Conservation (phyloP, 139 green algal species). For the Chlamydomonas schloesseri region DNA sequence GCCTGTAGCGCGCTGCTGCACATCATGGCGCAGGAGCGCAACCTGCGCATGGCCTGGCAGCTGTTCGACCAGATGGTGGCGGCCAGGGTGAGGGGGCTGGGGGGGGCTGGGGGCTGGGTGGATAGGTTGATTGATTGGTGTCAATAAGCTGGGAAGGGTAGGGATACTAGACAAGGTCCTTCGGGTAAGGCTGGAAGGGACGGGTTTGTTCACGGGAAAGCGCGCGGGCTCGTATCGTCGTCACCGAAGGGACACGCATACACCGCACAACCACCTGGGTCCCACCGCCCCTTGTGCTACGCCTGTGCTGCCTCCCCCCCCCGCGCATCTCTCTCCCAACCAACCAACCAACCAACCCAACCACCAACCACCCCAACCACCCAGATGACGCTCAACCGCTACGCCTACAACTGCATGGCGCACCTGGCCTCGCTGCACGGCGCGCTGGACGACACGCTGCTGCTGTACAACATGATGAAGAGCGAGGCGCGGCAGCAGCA, state of each 20-base stretch:
- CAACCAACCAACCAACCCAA: too few species aligned
- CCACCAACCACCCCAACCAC: neutral
- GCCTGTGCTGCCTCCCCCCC: too few species aligned
- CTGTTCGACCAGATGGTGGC: constrained; percentile 33
- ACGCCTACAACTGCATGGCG: constrained; percentile 59
- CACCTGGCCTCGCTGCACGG: constrained; percentile 58
- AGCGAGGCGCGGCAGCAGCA: neutral
- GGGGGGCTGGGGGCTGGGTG: neutral
- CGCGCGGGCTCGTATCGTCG: too few species aligned
- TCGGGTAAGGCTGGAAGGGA: too few species aligned
- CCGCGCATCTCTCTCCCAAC: too few species aligned
- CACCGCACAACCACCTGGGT: too few species aligned
- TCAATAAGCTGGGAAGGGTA: too few species aligned
- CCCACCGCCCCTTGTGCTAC: too few species aligned
- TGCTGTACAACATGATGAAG: constrained; percentile 55
- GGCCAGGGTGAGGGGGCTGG: neutral
- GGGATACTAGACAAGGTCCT: too few species aligned
- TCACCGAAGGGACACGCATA: too few species aligned
- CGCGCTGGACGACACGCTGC: constrained; percentile 48
- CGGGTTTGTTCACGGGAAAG: too few species aligned
- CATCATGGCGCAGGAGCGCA: constrained; percentile 6
- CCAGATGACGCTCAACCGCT: constrained; percentile 59
- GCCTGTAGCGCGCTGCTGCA: constrained; percentile 50
- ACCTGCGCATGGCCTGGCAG: constrained; percentile 37
- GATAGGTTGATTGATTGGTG: too few species aligned